phyloP scores from a whole-genome alignment of 2,329 filamentous ascomycete genomes.

The Aspergillus ruber region DNA sequence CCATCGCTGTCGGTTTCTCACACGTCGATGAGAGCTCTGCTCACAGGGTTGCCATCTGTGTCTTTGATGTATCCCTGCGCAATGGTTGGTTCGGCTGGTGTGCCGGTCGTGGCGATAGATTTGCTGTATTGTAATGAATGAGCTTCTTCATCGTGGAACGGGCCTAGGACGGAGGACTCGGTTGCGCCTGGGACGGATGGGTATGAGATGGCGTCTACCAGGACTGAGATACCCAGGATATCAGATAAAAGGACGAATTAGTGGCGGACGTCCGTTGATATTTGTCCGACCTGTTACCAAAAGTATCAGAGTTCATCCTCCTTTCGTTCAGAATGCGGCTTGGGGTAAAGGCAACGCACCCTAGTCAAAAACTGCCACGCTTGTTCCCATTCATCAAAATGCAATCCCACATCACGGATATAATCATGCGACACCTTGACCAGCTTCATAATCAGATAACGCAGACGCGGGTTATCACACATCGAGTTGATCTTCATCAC shows the following conservation, averaged over 20 bases:
- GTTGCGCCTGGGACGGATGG: not conserved
- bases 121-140: not conserved
- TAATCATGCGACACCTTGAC: slow-evolving; percentile 7
- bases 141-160: not conserved
- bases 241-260: slow-evolving; percentile 6
- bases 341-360: not conserved
- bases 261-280: slow-evolving; percentile 9
- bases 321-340: not conserved
- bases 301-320: not conserved
- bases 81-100: not conserved
- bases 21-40: not conserved
- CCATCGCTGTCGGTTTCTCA: not conserved
- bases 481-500: slow-evolving; percentile 10
- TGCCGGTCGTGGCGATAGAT: not conserved
- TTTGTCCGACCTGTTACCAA: slow-evolving; percentile 7
- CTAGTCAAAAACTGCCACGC: slow-evolving; percentile 10
- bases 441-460: slow-evolving; percentile 5
- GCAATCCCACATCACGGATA: slow-evolving; percentile 5
- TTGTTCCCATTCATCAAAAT: slow-evolving; percentile 9
- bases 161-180: not conserved
- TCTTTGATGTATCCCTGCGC: not conserved
- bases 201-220: not conserved
- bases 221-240: not conserved
- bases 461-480: slow-evolving; percentile 6
- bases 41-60: not conserved